These are phyloP conservation scores for Leucocoprinus birnbaumii DNA, from an alignment of 768 basidiomycete species.

Conservation along the genomic window DNA sequence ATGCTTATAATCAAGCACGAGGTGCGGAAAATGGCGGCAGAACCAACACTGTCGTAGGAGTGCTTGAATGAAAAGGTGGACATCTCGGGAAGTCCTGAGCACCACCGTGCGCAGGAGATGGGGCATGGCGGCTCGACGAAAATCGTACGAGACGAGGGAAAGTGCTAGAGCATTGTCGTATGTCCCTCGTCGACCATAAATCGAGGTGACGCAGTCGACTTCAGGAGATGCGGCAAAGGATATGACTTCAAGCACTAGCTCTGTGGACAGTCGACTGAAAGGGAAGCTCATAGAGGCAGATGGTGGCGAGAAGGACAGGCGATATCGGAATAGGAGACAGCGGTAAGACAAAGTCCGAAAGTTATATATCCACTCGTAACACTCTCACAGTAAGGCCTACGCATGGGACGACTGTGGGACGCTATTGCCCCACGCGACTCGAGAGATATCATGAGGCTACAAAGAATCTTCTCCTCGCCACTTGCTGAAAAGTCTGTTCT, in stretches of 20 bases:
- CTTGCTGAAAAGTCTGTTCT: no score
- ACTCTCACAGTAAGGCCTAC: neutral
- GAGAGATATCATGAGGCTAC: no score
- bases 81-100: slow-evolving; percentile 23
- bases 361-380: neutral
- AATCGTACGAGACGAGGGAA: slow-evolving; percentile 27
- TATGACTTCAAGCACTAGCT: slow-evolving; percentile 21
- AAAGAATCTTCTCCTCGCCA: no score
- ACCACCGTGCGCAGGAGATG: slow-evolving; percentile 36
- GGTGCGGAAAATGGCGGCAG: slow-evolving; percentile 13
- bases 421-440: no score
- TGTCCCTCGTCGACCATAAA: neutral
- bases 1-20: slow-evolving; percentile 27
- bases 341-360: neutral
- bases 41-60: slow-evolving; percentile 25
- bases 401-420: no score
- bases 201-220: slow-evolving; percentile 8
- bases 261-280: neutral
- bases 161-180: slow-evolving; percentile 28
- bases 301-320: neutral
- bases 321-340: neutral
- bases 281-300: neutral
- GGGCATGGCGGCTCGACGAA: slow-evolving; percentile 34
- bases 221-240: slow-evolving; percentile 26
- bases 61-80: slow-evolving; percentile 29